A percentile compares a stretch with the other conserved stretches of the same genome.
Evolutionary conservation across 768 basidiomycete genomes (phyloP).

Genomic region (Russula ochroleuca): DNA sequence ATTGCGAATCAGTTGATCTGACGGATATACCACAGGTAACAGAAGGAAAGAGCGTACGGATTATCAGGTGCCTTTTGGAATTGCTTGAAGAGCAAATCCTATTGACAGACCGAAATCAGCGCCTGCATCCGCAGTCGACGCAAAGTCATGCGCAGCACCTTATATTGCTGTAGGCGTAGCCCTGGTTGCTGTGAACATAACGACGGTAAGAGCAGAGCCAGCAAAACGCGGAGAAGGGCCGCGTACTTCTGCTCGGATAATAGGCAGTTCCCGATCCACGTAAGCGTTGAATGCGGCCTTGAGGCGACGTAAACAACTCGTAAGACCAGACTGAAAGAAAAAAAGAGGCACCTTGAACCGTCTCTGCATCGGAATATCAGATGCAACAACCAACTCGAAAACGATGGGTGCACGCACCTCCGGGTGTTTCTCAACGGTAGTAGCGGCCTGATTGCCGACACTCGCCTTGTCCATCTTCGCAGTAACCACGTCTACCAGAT

Average conservation of each 20-base stretch:
- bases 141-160: conserved; percentile 46
- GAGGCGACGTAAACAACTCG: conserved; percentile 8
- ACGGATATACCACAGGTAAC: not conserved
- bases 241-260: conserved; percentile 64
- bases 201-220: conserved; percentile 5
- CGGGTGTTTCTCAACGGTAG: conserved; percentile 84
- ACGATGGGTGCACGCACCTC: conserved; percentile 55
- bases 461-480: conserved; percentile 93
- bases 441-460: conserved; percentile 80
- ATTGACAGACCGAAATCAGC: not conserved
- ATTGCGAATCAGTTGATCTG: not conserved
- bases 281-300: conserved; percentile 90
- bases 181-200: conserved; percentile 70
- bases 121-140: conserved; percentile 4
- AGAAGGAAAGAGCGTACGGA: conserved; percentile 56
- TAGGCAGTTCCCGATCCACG: conserved; percentile 80
- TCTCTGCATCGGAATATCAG: conserved; percentile 45
- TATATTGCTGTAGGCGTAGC: conserved; percentile 86
- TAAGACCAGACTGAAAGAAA: not conserved
- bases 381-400: not conserved
- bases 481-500: conserved; percentile 82
- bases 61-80: conserved; percentile 97
- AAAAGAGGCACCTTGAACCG: conserved; percentile 82
- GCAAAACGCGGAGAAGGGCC: not conserved
- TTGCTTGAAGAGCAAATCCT: conserved; percentile 87